These are phyloP conservation scores for Sporothrix euskadiensis DNA, from an alignment of 2,329 filamentous ascomycete genomes.

Conservation along the genomic window DNA sequence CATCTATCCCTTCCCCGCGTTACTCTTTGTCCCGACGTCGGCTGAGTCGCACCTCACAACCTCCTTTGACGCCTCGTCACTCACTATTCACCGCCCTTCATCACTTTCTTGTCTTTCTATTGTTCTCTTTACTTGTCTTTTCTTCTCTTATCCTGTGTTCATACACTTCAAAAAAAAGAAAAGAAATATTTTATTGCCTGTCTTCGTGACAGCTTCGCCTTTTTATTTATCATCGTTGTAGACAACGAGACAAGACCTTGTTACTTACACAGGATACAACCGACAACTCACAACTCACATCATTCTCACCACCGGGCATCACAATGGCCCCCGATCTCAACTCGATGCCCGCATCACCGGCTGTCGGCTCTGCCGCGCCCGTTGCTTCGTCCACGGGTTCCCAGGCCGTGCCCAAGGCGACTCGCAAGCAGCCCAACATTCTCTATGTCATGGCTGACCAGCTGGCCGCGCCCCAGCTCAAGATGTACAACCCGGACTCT, in stretches of 20 bases:
- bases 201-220: conserved; percentile 30
- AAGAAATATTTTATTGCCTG: conserved; percentile 25
- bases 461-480: conserved; percentile 83
- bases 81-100: not conserved
- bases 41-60: conserved; percentile 2
- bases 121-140: not conserved
- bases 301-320: not conserved
- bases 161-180: conserved; percentile 25
- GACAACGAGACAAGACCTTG: conserved; percentile 9
- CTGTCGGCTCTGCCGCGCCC: conserved; percentile 30
- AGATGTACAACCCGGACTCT: conserved; percentile 86
- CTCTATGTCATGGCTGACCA: conserved; percentile 98
- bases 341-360: conserved; percentile 61
- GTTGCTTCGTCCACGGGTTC: conserved; percentile 13
- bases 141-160: conserved; percentile 13
- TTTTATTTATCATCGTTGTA: conserved; percentile 21
- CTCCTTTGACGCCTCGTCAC: not conserved
- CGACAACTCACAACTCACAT: not conserved
- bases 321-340: conserved; percentile 73
- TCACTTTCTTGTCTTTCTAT: not conserved
- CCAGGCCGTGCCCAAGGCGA: conserved; percentile 25
- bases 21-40: not conserved
- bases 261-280: conserved; percentile 23
- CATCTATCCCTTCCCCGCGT: not conserved
- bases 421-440: conserved; percentile 64